Evolutionary conservation across 345 rosid genomes (phyloP).

Genomic region (Odontarrhena argentea): DNA sequence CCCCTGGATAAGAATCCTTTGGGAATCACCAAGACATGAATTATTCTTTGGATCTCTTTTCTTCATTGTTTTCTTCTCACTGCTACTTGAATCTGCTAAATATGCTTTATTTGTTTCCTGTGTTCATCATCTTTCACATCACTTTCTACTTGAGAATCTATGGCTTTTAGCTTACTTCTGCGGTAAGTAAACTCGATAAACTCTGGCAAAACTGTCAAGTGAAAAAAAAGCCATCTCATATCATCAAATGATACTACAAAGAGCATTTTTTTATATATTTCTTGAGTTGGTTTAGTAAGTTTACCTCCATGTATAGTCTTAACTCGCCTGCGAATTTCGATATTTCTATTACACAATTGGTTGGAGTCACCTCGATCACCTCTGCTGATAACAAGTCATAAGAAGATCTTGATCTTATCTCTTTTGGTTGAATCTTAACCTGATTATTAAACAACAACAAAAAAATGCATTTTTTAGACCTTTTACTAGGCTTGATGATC

Average conservation of each 20-base stretch:
- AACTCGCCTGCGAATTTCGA: conserved; percentile 78
- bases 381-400: conserved; percentile 73
- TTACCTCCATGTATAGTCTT: conserved; percentile 66
- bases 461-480: background rate
- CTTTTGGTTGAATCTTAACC: conserved; percentile 72
- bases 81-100: conserved; percentile 17
- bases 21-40: conserved; percentile 20
- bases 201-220: conserved; percentile 75
- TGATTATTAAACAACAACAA: conserved; percentile 31
- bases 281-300: conserved; percentile 9
- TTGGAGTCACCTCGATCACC: conserved; percentile 85
- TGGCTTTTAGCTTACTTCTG: conserved; percentile 42
- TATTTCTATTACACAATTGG: conserved; percentile 81
- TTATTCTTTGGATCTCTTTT: conserved; percentile 11
- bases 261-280: background rate
- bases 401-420: conserved; percentile 59
- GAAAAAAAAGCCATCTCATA: conserved; percentile 11
- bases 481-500: conserved; percentile 1
- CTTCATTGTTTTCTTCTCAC: conserved; percentile 9
- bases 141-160: conserved; percentile 10
- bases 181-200: conserved; percentile 61
- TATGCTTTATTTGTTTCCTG: conserved; percentile 16
- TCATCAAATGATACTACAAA: conserved; percentile 12
- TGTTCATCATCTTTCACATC: conserved; percentile 7
- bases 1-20: conserved; percentile 23